Base-by-base conservation (phyloP, 2,329 filamentous ascomycete genomes). In the Aspergillus caelatus region DNA sequence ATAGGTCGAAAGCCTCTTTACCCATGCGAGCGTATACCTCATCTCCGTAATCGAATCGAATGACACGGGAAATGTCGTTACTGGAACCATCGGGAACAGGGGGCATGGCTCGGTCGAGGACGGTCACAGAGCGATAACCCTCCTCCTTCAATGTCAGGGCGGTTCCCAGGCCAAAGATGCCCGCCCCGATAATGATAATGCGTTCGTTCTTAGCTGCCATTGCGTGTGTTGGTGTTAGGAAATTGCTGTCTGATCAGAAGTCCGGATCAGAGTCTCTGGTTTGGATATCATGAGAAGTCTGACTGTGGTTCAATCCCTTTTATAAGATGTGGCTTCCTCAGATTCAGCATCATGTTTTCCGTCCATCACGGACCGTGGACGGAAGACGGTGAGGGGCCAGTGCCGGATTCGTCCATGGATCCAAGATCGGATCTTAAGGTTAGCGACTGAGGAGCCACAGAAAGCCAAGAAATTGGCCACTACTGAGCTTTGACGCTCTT, bases 21-120 rank as follows among this genome's bases (percentile, higher is more conserved):
- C 88, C 91, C 45, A 97, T 86, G 14, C 82, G 78, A 2, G 92
- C 86, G 78, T 97, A 97, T 26, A 89, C 83, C 0, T 86, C 80
- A 71, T 94, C 88, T 2, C 90, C 88, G 73, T 97, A 97, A 82
- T 97, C 74, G 56, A 75, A 75, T 4, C 78, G 71, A 23, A 80
- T 77, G 1, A 79, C 70, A 1, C 78, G 72, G 1, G 78, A 79
- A 30, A 79, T 78, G 56, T 80, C 78, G 43, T 77, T 74, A 52
- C 77, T 79, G 5, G 76, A 77, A 1, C 77, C 78, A 62, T 80
- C 78, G 56, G 70, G 69, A 2, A 76, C 75, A 1, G 74, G 75
- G n/a, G 74, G 74, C 57, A 74, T 69, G 2, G 71, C 68, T n/a
- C 75, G 69, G 48, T 77, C 75, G 14, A 77, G 65, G 2, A 77